A percentile compares a stretch with the other conserved stretches of the same genome.
Conservation (phyloP, 2,329 filamentous ascomycete genomes). For the Aaosphaeria pasadenensis region DNA sequence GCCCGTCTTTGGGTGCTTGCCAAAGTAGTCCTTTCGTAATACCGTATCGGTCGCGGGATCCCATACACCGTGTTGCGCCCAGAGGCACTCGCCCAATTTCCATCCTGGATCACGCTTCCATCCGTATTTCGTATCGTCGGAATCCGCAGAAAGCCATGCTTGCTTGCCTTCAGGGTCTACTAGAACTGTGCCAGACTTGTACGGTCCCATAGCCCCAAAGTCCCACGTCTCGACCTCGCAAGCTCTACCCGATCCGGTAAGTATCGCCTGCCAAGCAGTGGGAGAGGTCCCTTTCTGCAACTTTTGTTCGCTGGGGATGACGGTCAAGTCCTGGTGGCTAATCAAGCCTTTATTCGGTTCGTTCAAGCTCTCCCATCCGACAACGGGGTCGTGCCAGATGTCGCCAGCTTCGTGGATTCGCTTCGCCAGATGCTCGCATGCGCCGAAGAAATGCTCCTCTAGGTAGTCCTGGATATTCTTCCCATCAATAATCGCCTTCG, state of each 20-base stretch:
- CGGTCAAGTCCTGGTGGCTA: conserved; percentile 75
- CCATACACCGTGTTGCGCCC: conserved; percentile 97
- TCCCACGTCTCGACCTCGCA: conserved; percentile 91
- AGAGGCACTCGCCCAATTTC: conserved; percentile 92
- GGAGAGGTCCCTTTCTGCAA: conserved; percentile 90
- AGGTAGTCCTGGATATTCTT: conserved; percentile 96
- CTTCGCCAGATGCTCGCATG: conserved; percentile 76
- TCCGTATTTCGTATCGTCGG: conserved; percentile 84
- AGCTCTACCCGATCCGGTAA: conserved; percentile 86
- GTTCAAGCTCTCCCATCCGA: conserved; percentile 96
- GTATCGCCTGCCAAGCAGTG: conserved; percentile 89
- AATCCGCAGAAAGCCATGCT: conserved; percentile 79
- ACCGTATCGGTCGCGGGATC: conserved; percentile 75
- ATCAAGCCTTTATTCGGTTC: conserved; percentile 89
- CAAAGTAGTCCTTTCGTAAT: conserved; percentile 83
- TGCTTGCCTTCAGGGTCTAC: conserved; percentile 84
- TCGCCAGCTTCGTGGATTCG: conserved; percentile 88
- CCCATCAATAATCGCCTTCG: conserved; percentile 92
- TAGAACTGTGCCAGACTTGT: conserved; percentile 78
- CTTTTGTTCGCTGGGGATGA: conserved; percentile 82
- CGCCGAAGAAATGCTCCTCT: conserved; percentile 78
- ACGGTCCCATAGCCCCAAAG: conserved; percentile 88
- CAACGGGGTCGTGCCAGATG: conserved; percentile 79
- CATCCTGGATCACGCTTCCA: conserved; percentile 86
- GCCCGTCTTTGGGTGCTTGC: conserved; percentile 71